Percentiles rank a stretch among this genome's conserved stretches.
Evolutionary conservation across 306 rosid species (phyloP).

Genomic region (Clitoria ternatea): DNA sequence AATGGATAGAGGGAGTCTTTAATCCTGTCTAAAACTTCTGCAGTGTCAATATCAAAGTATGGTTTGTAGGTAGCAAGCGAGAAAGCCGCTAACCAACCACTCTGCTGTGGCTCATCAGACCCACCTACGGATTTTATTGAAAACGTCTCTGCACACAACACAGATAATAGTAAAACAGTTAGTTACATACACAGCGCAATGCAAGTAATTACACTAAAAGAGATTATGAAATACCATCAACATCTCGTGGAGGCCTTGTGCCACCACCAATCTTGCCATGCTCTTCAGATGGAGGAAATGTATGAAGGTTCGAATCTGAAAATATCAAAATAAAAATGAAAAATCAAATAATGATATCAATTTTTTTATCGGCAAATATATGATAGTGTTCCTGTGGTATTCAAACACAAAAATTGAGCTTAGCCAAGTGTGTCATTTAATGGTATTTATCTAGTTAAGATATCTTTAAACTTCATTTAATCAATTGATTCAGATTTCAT

Average conservation of each 20-base stretch:
- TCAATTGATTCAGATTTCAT: too few species aligned
- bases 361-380: too few species aligned
- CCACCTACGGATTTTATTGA: constrained; percentile 60
- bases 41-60: constrained; percentile 74
- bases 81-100: constrained; percentile 60
- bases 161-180: constrained; percentile 21
- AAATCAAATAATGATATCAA: not conserved
- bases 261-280: constrained; percentile 62
- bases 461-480: too few species aligned
- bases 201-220: not conserved
- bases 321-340: not conserved
- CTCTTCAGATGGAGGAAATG: constrained; percentile 68
- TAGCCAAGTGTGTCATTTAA: too few species aligned
- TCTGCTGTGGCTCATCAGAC: constrained; percentile 61
- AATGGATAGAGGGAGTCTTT: constrained; percentile 73
- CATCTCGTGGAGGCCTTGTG: constrained; percentile 62
- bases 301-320: constrained; percentile 63
- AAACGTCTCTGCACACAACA: constrained; percentile 50
- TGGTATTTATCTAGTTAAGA: too few species aligned
- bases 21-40: constrained; percentile 63
- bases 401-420: too few species aligned
- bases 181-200: constrained; percentile 14
- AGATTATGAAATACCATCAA: constrained; percentile 49
- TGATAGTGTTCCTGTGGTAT: too few species aligned
- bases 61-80: constrained; percentile 53